Percentiles rank a stretch among this genome's conserved stretches.
Evolutionary conservation across 805 yeast species (phyloP).

Genomic region (Cyberlindnera subsufficiens): DNA sequence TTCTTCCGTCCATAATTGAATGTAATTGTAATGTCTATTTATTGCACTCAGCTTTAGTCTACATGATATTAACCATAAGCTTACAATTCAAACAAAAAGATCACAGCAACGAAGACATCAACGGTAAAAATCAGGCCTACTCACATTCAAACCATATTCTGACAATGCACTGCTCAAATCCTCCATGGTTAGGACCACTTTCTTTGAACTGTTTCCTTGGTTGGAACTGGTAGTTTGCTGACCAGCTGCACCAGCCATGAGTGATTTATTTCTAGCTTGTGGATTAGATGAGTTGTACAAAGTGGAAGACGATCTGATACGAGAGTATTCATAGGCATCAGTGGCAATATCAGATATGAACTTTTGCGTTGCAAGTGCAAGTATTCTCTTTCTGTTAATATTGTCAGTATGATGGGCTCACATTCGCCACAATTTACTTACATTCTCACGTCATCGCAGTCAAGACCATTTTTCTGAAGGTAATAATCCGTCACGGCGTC

Average conservation of each 20-base stretch:
- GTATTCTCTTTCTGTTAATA: conserved; percentile 38
- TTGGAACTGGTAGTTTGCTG: conserved; percentile 28
- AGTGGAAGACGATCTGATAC: conserved; percentile 84
- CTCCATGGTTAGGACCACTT: conserved; percentile 86
- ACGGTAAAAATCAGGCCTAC: conserved; percentile 92
- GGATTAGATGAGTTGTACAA: conserved; percentile 85
- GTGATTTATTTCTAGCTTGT: conserved; percentile 75
- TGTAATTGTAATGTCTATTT: neutral
- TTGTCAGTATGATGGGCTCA: neutral
- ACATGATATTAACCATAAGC: neutral
- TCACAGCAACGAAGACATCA: conserved; percentile 24
- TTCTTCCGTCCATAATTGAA: conserved; percentile 40
- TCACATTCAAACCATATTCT: conserved; percentile 87
- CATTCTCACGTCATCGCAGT: conserved; percentile 68
- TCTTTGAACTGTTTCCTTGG: conserved; percentile 50
- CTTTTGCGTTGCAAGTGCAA: conserved; percentile 95
- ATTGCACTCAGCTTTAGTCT: neutral
- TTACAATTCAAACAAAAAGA: neutral
- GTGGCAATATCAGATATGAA: conserved; percentile 91
- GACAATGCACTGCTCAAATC: conserved; percentile 88
- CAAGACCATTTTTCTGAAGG: conserved; percentile 77
- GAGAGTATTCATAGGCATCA: conserved; percentile 92
- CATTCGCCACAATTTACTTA: neutral
- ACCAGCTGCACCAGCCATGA: conserved; percentile 55
- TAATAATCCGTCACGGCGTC: conserved; percentile 95